These are phyloP conservation scores for Asterochloris sp. DNA, from an alignment of 139 green algal species.

Conservation along the genomic window DNA sequence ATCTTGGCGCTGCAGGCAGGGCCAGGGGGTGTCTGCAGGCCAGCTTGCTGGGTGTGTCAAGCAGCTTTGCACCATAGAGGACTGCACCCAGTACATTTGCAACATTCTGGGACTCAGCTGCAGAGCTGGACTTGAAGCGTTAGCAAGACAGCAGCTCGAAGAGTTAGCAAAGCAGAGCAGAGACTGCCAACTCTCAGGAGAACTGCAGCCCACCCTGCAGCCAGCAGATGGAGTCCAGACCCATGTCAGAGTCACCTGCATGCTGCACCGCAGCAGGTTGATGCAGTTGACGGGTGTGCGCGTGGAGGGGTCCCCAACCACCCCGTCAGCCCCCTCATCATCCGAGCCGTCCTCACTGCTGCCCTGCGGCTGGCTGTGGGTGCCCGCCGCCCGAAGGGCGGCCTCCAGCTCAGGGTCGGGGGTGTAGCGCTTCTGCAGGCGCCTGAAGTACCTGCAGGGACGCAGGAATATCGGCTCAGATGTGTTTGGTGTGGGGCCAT, in stretches of 20 bases:
- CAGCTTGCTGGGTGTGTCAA: neutral
- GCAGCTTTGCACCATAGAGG: too few relatives aligned
- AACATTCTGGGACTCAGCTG: too few relatives aligned
- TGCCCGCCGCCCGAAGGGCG: neutral
- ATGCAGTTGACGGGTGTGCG: constrained; percentile 77
- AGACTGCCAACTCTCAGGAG: too few relatives aligned
- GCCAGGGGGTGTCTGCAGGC: neutral
- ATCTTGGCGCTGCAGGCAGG: constrained; percentile 24
- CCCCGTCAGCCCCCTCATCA: too few relatives aligned
- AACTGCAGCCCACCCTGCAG: too few relatives aligned
- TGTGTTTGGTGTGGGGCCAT: neutral
- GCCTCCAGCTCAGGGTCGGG: constrained; percentile 30
- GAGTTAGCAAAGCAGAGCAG: too few relatives aligned
- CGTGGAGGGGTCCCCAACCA: neutral
- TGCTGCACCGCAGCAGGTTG: constrained; percentile 88
- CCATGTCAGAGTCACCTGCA: constrained; percentile 16
- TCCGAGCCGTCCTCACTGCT: too few relatives aligned
- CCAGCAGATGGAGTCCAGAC: too few relatives aligned
- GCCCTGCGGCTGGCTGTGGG: too few relatives aligned
- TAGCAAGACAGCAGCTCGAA: too few relatives aligned
- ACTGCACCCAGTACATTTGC: too few relatives aligned
- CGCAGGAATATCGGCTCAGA: neutral
- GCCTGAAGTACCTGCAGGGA: constrained; percentile 65
- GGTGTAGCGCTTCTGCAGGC: constrained; percentile 70
- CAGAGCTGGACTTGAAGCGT: too few relatives aligned